Evolutionary conservation across 108 stramenopile species (phyloP), one percentile per base, ranked within the genome.

Genomic region (Cyclotella kingstonii): DNA sequence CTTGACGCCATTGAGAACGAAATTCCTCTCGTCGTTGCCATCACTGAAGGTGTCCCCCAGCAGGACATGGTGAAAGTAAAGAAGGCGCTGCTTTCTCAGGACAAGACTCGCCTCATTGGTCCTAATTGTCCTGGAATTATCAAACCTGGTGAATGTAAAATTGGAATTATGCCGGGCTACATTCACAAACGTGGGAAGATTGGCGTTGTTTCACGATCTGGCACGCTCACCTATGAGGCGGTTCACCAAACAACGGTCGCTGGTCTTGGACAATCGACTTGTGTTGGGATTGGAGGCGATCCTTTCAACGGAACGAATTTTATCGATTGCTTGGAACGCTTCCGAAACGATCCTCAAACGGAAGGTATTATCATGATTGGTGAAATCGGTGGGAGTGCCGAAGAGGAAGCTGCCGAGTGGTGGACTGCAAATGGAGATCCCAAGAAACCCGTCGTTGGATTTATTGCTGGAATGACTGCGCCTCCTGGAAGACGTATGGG

Each of bases 51-150:
- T 35, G 94, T 99, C 46, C 98, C 98, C 10, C 98, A 99, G 78
- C 93, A 97, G 67, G 98, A 99, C 79, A 99, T 99, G 98, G 97
- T 95, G 11, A 85, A 77, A 38, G 97, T 99, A 58, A 98, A 98
- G 80, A 74, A 83, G 54, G 87, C 84, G 34, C 73, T 99, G 36
- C 73, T 69, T 41, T 63, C 51, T 22, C 94, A 96, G 63, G 78
- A 73, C 33, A 80, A 76, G 26, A 97, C 97, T 9, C 77, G 98
- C 15, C 79, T 99, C 40, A 97, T 99, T 60, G 98, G 98, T 12
- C 98, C 98, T 46, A 99, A 99, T 84, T 99, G 98, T 81, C 98
- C 98, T 17, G 96, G 98, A 55, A 99, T 99, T 68, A 99, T 99
- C 93, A 99, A 99, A 80, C 97, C 98, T 0, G 96, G 91, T 22